Evolutionary conservation across 2,329 filamentous ascomycete genomes (phyloP).

Genomic region (Colletotrichum sp.): DNA sequence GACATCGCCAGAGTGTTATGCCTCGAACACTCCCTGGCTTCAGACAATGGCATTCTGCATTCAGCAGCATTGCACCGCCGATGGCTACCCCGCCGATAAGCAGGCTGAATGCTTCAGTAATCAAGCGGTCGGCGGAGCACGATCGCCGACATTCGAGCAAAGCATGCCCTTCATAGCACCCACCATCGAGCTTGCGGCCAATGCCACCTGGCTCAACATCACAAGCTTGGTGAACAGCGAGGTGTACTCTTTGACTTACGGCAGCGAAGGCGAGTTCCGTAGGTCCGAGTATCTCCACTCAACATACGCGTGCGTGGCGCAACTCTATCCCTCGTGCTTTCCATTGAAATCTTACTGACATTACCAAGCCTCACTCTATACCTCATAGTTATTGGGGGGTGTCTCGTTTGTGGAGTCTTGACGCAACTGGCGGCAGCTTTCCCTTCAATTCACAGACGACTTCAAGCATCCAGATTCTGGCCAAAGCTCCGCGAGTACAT

Average conservation of each 20-base stretch:
- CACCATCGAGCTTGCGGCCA: neutral
- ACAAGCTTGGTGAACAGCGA: neutral
- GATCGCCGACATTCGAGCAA: slow-evolving; percentile 27
- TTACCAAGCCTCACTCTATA: neutral
- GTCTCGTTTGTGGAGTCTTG: neutral
- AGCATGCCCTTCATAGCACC: neutral
- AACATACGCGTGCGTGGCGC: neutral
- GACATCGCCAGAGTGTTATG: slow-evolving; percentile 31
- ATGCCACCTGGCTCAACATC: neutral
- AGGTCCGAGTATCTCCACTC: neutral
- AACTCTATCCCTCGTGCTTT: neutral
- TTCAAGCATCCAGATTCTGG: neutral
- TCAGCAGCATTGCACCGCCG: slow-evolving; percentile 31
- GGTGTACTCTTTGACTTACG: neutral
- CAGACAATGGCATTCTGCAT: slow-evolving; percentile 39
- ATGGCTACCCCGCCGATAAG: slow-evolving; percentile 20
- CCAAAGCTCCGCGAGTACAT: slow-evolving; percentile 23
- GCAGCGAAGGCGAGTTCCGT: neutral
- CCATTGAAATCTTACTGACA: neutral
- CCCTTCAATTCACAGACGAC: neutral
- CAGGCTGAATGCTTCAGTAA: slow-evolving; percentile 3
- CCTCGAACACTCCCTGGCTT: slow-evolving; percentile 31
- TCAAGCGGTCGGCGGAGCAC: neutral
- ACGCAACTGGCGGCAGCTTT: neutral
- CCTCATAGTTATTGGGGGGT: neutral